Base-by-base conservation (phyloP, 805 yeast species). In the Torulaspora maleeae region DNA sequence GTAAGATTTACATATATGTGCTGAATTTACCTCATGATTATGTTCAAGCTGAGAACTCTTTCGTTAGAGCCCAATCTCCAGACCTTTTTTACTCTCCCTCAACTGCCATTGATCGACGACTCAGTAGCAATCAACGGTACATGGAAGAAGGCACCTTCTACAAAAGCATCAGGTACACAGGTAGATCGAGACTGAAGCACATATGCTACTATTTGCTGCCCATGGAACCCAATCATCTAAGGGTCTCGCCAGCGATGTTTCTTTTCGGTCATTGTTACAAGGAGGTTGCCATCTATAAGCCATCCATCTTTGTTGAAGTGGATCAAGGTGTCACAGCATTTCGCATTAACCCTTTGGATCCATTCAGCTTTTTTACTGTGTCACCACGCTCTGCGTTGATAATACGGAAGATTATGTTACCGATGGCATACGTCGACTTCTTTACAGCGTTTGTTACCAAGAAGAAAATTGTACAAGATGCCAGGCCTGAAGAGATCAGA, bases 311-410 rank as follows among this genome's bases (percentile, higher is more conserved):
- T 36, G 32, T 53, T 17, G 36, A 42, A 15, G 43, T 58, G 29
- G 55, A 54, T 27, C 49, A 52, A 38, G 46, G 44, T n/a, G 50
- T 59, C 9, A 46, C 53, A 17, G 41, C 39, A 29, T 59, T 60
- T 34, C 57, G 56, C 6, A 53, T 60, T 11, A 61, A 61, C 35
- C 65, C 65, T 2, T 39, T 55, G 33, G 61, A 63, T 46, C 51
- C 50, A 28, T 48, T 56, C 20, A 60, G 66, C 44, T 56, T 86
- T 64, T 85, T 91, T 50, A 86, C 86, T 28, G 80, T 71, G 49
- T 85, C 75, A 66, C 89, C 96, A 56, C 85, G 95, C 1, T 93
- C 88, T 2, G 96, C 96, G 50, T 86, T 82, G 7, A 86, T 86
- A 45, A 89, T 85, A 49, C 96, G 77, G 71, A 91, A 89, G 40